Base-by-base conservation (phyloP, 768 basidiomycete genomes). In the Mycena leptocephala region DNA sequence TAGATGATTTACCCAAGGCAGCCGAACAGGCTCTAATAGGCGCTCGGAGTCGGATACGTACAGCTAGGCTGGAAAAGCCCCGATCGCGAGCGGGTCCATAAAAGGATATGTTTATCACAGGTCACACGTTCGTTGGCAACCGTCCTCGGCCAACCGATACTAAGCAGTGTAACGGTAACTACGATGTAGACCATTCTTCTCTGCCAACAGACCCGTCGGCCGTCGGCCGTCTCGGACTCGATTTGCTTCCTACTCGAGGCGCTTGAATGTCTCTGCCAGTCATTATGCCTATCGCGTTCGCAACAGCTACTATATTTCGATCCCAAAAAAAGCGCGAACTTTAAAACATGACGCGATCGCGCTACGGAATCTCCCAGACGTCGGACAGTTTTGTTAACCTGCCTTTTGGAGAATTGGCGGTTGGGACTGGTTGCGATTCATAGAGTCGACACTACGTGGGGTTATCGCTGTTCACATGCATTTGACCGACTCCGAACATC, bases 341-440 rank as follows among this genome's bases (percentile, higher is more conserved):
- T n/a, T n/a, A 35, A 16, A 43, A 62, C 66, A 18, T 61, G 63
- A 63, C 67, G 70, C 75, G 75, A 72, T 67, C 56, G 75, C 24
- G 43, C 67, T 76, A 76, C 75, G 70, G 59, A 61, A 75, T 24
- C 28, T 35, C 33, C 26, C 62, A 70, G 73, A 74, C 51, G 67
- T 56, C 41, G 28, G 32, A 41, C 62, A 55, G 46, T 46, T n/a
- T 76, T 66, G 72, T 76, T 76, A 43, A n/a, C 28, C 64, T 72
- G 68, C 35, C 74, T 18, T n/a, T 70, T 70, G 30, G 58, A n/a
- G n/a, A n/a, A n/a, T n/a, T n/a, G 67, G 56, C 67, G 63, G 75
- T 76, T n/a, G n/a, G n/a, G n/a, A n/a, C n/a, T n/a, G n/a, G n/a
- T n/a, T 76, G 75, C 75, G 75, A 76, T 55, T 72, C 70, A 71